Conservation (phyloP, 768 basidiomycete species). For the Amanita molliuscula region DNA sequence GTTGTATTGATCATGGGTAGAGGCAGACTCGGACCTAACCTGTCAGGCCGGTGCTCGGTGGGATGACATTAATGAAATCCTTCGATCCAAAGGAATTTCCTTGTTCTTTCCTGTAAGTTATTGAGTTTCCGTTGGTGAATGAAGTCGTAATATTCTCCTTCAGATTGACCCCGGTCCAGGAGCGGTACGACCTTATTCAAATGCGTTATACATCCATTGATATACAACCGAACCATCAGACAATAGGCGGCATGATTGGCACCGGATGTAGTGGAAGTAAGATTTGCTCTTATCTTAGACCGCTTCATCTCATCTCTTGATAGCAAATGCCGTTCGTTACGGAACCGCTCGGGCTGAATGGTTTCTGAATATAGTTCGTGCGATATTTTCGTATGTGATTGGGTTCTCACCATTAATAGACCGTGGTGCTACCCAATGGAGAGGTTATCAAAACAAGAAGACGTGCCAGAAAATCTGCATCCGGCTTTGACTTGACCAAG, state of each 20-base stretch:
- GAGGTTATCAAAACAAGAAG: slow-evolving; percentile 82
- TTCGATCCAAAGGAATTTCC: slow-evolving; percentile 61
- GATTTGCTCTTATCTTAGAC: slow-evolving; percentile 15
- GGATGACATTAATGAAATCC: slow-evolving; percentile 65
- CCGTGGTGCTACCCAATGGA: slow-evolving; percentile 76
- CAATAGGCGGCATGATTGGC: slow-evolving; percentile 83
- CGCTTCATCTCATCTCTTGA: neutral
- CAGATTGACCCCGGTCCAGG: slow-evolving; percentile 68
- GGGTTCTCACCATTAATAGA: slow-evolving; percentile 29
- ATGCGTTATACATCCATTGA: neutral
- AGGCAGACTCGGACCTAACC: slow-evolving; percentile 60
- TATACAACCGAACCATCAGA: slow-evolving; percentile 24
- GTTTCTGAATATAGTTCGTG: slow-evolving; percentile 69
- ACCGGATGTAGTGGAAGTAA: slow-evolving; percentile 81
- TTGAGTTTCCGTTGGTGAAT: neutral
- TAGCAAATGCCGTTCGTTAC: slow-evolving; percentile 77
- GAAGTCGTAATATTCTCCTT: neutral
- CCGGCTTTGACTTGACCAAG: slow-evolving; percentile 83
- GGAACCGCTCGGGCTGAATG: slow-evolving; percentile 85
- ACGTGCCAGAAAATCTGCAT: slow-evolving; percentile 73
- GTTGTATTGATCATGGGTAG: slow-evolving; percentile 21
- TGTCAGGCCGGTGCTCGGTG: slow-evolving; percentile 72
- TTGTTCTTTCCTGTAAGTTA: slow-evolving; percentile 76
- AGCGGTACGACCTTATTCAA: slow-evolving; percentile 28
- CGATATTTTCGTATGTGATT: neutral